Conservation (phyloP, 768 basidiomycete species). For the Termitomyces sp. region DNA sequence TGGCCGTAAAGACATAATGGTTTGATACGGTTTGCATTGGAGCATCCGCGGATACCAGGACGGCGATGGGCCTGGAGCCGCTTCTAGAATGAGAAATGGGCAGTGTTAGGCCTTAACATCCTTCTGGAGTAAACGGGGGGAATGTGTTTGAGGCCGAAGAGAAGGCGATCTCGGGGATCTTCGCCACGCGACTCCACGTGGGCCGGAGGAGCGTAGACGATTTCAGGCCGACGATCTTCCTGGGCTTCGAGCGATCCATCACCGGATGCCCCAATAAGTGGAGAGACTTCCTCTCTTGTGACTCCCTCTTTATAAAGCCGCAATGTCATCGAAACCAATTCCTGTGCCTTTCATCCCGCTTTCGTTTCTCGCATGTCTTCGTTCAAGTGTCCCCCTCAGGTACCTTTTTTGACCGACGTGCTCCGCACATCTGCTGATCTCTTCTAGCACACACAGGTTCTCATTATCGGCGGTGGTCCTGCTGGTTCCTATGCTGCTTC, state of each 20-base stretch:
- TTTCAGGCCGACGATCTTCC: neutral
- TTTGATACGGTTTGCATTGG: neutral
- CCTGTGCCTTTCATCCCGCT: neutral
- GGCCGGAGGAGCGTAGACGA: neutral
- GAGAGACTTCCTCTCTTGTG: constrained; percentile 7
- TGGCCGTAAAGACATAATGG: neutral
- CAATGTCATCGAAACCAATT: constrained; percentile 2
- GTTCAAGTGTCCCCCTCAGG: constrained; percentile 11
- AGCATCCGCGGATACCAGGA: neutral
- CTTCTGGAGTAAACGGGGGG: neutral
- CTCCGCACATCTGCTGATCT: neutral
- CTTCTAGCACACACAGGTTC: constrained; percentile 34
- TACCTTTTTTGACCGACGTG: neutral
- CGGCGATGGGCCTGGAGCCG: neutral
- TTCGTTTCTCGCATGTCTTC: constrained; percentile 1
- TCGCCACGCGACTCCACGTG: constrained; percentile 12
- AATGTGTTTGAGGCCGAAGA: neutral
- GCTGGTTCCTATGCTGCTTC: constrained; percentile 53
- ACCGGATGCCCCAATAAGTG: constrained; percentile 2
- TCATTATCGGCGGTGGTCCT: constrained; percentile 49
- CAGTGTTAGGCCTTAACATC: neutral
- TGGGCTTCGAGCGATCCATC: neutral
- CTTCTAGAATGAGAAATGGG: neutral
- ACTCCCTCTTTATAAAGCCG: constrained; percentile 7
- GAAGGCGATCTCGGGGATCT: constrained; percentile 3